Evolutionary conservation across 1,284 basidiomycete species (phyloP), one percentile per base, ranked within the genome.

Genomic region (Trichosporon asahii): DNA sequence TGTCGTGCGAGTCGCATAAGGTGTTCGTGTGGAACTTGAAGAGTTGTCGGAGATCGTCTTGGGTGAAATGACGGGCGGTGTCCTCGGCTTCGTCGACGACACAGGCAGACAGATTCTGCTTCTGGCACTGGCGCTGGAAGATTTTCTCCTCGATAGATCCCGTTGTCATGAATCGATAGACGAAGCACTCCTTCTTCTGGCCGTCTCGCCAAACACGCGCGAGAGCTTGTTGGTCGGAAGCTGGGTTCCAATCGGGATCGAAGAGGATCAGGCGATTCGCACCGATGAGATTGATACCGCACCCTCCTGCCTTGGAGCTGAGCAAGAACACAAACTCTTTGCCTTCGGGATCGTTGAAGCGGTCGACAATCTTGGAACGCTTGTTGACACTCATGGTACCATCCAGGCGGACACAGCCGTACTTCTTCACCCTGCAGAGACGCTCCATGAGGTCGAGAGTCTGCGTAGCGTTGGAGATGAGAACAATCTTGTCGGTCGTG

Each of bases 121-220:
- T 99, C 79, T 91, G 92, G 55, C 95, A 85, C 84, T 98, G 94
- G 70, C 94, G 86, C 83, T 98, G 95, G 83, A 97, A 95, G 73
- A 98, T 97, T 86, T 98, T 99, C 84, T 99, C 97, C 84, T 99
- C 97, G 74, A 99, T 98, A 1, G 95, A 97, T 0, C 96, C 96
- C 0, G 96, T 97, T 1, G 94, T 92, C 77, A 98, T 95, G 84
- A 98, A 99, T 23, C 96, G 93, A 80, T 99, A 99, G 2, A 98
- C 96, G 76, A 98, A 99, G 81, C 95, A 98, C 84, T 96, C 94
- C 89, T 99, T 99, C 89, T 98, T 99, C 83, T 99, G 96, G 0
- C 96, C 96, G 79, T 99, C 96, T 86, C 97, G 92, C 96, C 96
- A 99, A 1, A 99, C 96, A 83, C 96, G 93, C 49, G 96, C 96